Evolutionary conservation across 176 grass and related monocot species (phyloP).

Genomic region (Lolium multiflorum): DNA sequence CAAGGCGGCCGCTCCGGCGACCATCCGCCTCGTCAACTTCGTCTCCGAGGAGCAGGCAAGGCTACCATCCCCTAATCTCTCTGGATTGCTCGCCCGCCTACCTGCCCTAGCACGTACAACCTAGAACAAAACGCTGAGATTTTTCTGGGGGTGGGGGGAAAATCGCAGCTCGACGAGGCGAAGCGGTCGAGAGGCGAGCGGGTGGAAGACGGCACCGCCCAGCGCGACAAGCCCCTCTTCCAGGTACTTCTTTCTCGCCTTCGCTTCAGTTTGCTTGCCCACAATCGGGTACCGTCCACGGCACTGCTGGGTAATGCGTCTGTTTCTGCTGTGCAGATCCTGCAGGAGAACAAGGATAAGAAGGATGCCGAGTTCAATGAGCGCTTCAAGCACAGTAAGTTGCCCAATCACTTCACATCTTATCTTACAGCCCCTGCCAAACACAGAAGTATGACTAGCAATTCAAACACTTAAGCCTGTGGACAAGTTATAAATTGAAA

Average conservation of each 20-base stretch:
- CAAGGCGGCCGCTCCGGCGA: slow-evolving; percentile 33
- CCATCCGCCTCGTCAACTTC: slow-evolving; percentile 90
- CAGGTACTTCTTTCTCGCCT: slow-evolving; percentile 46
- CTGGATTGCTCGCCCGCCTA: slow-evolving; percentile 5
- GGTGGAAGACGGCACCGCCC: slow-evolving; percentile 88
- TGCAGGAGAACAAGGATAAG: slow-evolving; percentile 95
- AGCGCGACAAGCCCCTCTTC: slow-evolving; percentile 86
- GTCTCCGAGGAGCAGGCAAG: slow-evolving; percentile 92
- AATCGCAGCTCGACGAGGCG: slow-evolving; percentile 70
- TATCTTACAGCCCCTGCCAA: not conserved
- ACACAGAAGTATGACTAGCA: not conserved
- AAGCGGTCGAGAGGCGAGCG: slow-evolving; percentile 91
- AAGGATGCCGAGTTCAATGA: slow-evolving; percentile 99
- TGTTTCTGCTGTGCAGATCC: slow-evolving; percentile 56
- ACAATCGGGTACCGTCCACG: not conserved
- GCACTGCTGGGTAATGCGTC: slow-evolving; percentile 24
- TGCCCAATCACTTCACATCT: not conserved
- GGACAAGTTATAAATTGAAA: no score
- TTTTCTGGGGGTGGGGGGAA: not conserved
- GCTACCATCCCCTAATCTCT: not conserved
- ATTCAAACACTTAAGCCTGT: not conserved
- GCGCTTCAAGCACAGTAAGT: slow-evolving; percentile 95
- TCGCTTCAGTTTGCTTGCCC: not conserved
- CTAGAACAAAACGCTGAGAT: slow-evolving; percentile 39
- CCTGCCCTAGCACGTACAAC: no score